These are phyloP conservation scores for Aspergillus luchuensis DNA, from an alignment of 2,329 filamentous ascomycete species.

Conservation along the genomic window DNA sequence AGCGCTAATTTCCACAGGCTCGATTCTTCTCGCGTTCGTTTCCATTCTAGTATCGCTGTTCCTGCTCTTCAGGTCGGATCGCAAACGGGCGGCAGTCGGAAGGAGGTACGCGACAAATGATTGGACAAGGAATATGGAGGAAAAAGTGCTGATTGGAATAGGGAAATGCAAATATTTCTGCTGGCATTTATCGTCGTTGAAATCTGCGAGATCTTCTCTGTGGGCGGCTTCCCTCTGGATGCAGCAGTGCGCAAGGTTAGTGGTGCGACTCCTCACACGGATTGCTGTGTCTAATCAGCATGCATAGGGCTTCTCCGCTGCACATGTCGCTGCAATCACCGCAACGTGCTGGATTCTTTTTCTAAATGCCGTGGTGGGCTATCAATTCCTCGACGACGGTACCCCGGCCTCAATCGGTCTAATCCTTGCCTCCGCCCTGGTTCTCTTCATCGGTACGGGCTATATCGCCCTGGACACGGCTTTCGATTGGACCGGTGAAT, in stretches of 20 bases:
- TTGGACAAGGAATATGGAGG: background rate
- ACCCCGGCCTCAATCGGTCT: constrained; percentile 80
- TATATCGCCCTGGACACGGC: constrained; percentile 96
- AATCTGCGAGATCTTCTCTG: constrained; percentile 95
- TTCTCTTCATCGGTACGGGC: constrained; percentile 84
- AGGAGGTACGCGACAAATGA: constrained; percentile 64
- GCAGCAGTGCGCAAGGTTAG: constrained; percentile 67
- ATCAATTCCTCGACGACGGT: constrained; percentile 90
- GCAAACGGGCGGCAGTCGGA: constrained; percentile 90
- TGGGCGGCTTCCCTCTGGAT: constrained; percentile 81
- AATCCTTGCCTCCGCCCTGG: constrained; percentile 67
- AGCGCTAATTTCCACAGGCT: constrained; percentile 58
- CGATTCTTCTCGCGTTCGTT: constrained; percentile 77
- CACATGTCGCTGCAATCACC: constrained; percentile 86
- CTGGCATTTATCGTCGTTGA: constrained; percentile 81
- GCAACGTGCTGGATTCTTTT: constrained; percentile 89
- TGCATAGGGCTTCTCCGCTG: constrained; percentile 76
- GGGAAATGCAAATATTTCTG: constrained; percentile 96
- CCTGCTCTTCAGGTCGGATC: constrained; percentile 77
- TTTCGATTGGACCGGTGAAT: constrained; percentile 80
- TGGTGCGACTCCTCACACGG: constrained; percentile 31
- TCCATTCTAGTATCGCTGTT: constrained; percentile 70
- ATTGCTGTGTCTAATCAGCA: constrained; percentile 14
- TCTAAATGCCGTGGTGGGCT: constrained; percentile 89
- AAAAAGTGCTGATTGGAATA: constrained; percentile 41